phyloP scores from a whole-genome alignment of 2,329 filamentous ascomycete species.

The Fusarium acutatum region DNA sequence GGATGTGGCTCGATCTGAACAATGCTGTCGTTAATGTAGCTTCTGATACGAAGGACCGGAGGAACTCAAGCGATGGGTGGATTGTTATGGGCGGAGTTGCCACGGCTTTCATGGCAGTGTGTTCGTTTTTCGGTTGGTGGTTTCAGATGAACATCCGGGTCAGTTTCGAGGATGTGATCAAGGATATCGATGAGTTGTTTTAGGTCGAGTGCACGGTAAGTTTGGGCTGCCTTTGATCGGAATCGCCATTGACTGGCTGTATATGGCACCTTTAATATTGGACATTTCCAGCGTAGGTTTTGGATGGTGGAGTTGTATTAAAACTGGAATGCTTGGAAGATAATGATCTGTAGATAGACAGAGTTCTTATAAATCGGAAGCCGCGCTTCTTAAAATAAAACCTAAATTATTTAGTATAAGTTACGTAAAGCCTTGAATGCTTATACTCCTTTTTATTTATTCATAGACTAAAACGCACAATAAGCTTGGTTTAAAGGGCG shows the following conservation, averaged over 20 bases:
- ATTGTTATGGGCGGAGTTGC: not conserved
- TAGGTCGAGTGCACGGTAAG: not conserved
- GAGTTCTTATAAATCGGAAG: not conserved
- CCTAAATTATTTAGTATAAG: too few species aligned
- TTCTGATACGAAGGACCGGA: not conserved
- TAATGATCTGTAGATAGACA: not conserved
- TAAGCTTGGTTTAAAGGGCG: too few species aligned
- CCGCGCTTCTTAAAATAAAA: too few species aligned
- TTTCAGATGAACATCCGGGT: not conserved
- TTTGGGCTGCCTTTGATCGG: fast-evolving
- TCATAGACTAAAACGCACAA: too few species aligned
- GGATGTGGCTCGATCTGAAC: not conserved
- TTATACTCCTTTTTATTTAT: too few species aligned
- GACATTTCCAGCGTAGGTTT: too few species aligned
- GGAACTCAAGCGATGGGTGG: not conserved
- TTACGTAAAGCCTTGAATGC: too few species aligned
- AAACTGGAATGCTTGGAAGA: not conserved
- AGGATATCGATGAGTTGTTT: not conserved
- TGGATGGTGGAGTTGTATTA: not conserved
- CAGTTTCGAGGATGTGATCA: not conserved
- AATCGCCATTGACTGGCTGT: not conserved
- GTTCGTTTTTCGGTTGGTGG: not conserved
- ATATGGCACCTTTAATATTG: too few species aligned
- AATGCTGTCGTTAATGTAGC: not conserved
- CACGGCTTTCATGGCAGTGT: not conserved